Evolutionary conservation across 345 rosid genomes (phyloP), one percentile per base, ranked within the genome.

Genomic region (Gossypium stocksii): DNA sequence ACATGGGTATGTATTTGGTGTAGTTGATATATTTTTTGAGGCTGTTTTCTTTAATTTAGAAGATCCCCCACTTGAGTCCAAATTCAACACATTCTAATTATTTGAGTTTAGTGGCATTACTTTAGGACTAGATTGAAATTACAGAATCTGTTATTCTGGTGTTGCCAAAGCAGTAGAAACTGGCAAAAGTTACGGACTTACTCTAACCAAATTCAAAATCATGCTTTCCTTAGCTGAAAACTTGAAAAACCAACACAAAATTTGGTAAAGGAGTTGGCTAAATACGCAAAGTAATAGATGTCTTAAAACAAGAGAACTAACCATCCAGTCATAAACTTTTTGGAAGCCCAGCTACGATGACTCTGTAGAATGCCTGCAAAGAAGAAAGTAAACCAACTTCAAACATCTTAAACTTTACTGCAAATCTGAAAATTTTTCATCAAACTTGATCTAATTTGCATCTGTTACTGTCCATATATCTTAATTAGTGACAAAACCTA

Each of bases 251-350:
- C 7, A 22, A 3, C 5, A 9, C 29, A 57, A 20, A 57, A 20
- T 20, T 29, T 29, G 44, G 43, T 27, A 14, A 29, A 27, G n/a
- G 12, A 29, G 4, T 51, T 48, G 52, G 52, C 52, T 48, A 2
- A 48, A 58, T 65, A 9, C 17, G 5, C 38, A 27, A 11, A 61
- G 43, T 61, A 12, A 27, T 48, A 48, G 52, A 48, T 58, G 14
- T 58, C 22, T 58, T 58, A 9, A 22, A 58, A 22, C 29, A 23
- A 25, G 9, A 59, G 63, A 71, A 61, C 82, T 80, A 68, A 90
- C 96, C 93, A 86, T 77, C 96, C 93, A 2, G 90, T 87, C 88
- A 90, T 83, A 19, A 90, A 90, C 82, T 89, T 90, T 76, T 86
- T 89, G 38, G 89, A 86, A 19, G 90, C 90, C 90, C 93, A 91